Conservation (phyloP, 148 eudicot genomes). For the Talinum fruticosum region DNA sequence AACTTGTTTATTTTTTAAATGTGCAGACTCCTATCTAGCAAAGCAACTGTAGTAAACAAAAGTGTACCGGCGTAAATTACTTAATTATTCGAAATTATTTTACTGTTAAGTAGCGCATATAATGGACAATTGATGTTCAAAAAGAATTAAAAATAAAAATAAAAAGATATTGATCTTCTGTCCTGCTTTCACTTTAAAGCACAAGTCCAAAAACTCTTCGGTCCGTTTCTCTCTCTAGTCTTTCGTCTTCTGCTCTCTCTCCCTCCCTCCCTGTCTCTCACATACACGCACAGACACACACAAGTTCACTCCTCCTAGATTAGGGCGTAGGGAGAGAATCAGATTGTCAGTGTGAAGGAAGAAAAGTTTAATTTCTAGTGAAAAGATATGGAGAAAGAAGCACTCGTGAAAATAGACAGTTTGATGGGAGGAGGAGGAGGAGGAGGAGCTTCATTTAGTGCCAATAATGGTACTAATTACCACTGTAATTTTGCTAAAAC, state of each 20-base stretch:
- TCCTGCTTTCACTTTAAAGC: neutral
- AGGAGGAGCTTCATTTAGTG: neutral
- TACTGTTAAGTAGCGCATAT: too few species aligned
- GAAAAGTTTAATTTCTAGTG: constrained; percentile 13
- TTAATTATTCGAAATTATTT: too few species aligned
- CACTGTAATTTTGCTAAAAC: constrained; percentile 13
- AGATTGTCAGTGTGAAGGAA: constrained; percentile 1
- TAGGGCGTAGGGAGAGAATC: constrained; percentile 21
- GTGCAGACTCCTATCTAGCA: too few species aligned
- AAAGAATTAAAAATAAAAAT: too few species aligned
- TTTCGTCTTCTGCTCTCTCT: neutral
- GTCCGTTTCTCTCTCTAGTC: neutral
- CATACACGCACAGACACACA: neutral
- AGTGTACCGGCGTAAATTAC: too few species aligned
- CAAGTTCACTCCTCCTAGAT: constrained; percentile 8
- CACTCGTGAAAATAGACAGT: constrained; percentile 25
- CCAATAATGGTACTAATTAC: neutral
- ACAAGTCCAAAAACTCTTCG: neutral
- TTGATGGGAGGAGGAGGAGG: constrained; percentile 1
- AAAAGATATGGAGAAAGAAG: constrained; percentile 21
- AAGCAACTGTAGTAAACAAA: too few species aligned
- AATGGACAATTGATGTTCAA: too few species aligned
- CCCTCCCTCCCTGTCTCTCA: constrained; percentile 15
- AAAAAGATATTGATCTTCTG: neutral
- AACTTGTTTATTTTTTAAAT: too few species aligned